phyloP scores from a whole-genome alignment of 257 asterid species.

The Gentiana macrophylla region DNA sequence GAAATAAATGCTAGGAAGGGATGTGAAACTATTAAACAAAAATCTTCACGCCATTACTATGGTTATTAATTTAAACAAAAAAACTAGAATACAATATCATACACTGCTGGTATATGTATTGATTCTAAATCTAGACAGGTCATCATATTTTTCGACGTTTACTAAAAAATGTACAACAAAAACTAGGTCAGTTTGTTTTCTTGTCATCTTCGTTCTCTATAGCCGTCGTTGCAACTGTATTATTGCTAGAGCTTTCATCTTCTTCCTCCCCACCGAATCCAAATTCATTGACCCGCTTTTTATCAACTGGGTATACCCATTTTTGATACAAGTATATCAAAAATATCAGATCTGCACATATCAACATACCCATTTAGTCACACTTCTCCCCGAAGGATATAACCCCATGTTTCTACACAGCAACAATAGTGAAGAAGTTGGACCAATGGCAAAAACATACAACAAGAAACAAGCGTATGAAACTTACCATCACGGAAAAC shows the following conservation, averaged over 20 bases:
- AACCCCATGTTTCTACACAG: no score
- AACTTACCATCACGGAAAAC: slow-evolving; percentile 99
- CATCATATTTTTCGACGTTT: not conserved
- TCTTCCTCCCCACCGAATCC: slow-evolving; percentile 90
- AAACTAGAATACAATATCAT: no score
- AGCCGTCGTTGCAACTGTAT: slow-evolving; percentile 19
- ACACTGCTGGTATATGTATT: no score
- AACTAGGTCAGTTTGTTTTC: slow-evolving; percentile 40
- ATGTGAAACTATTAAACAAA: no score
- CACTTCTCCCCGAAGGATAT: no score
- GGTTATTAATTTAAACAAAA: no score
- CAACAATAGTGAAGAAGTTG: no score
- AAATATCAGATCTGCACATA: slow-evolving; percentile 69
- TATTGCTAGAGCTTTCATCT: slow-evolving; percentile 28
- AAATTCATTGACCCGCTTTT: slow-evolving; percentile 83
- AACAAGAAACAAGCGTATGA: slow-evolving; percentile 1
- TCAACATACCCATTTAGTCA: no score
- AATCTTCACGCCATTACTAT: no score
- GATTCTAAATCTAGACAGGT: not conserved
- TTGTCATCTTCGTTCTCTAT: slow-evolving; percentile 49
- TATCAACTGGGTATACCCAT: slow-evolving; percentile 88
- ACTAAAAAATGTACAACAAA: not conserved
- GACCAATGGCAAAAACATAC: not conserved
- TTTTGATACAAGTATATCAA: slow-evolving; percentile 78
- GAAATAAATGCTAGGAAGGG: no score